Percentiles rank a stretch among this genome's conserved stretches.
These are phyloP conservation scores for Filobasidium uniguttulatum DNA, from an alignment of 1,284 basidiomycete genomes.

Conservation along the genomic window DNA sequence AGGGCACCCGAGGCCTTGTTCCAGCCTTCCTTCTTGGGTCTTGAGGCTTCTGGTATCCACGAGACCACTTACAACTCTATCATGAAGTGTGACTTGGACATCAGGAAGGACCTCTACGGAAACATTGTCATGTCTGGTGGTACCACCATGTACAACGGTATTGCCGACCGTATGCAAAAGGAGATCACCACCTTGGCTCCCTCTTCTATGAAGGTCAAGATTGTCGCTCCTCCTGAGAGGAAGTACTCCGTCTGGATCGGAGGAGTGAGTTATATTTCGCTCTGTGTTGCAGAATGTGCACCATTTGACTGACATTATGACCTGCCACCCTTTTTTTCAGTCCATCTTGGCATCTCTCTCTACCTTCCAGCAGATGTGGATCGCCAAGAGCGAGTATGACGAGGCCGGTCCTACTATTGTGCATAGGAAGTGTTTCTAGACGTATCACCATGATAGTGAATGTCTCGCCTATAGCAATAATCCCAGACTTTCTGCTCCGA, in stretches of 20 bases:
- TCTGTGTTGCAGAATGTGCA: too few relatives aligned
- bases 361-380: conserved; percentile 72
- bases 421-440: conserved; percentile 32
- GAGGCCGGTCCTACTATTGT: conserved; percentile 64
- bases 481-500: too few relatives aligned
- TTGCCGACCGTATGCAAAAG: conserved; percentile 94
- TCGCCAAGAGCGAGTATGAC: conserved; percentile 50
- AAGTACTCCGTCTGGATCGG: conserved; percentile 97
- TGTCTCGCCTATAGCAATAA: too few relatives aligned
- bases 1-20: conserved; percentile 93
- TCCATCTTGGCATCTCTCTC: conserved; percentile 89
- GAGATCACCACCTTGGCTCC: conserved; percentile 82
- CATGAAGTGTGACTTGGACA: conserved; percentile 57
- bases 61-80: conserved; percentile 87
- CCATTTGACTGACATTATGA: too few relatives aligned
- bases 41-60: conserved; percentile 88
- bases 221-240: conserved; percentile 78
- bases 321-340: conserved; percentile 3
- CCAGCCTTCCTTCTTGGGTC: conserved; percentile 86
- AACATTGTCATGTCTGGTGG: conserved; percentile 92
- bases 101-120: conserved; percentile 78
- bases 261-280: conserved; percentile 39
- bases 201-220: conserved; percentile 79
- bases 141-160: conserved; percentile 96
- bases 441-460: conserved; percentile 2